A percentile compares a stretch with the other conserved stretches of the same genome.
These are phyloP conservation scores for Fusarium sp. DNA, from an alignment of 2,329 filamentous ascomycete genomes.

Conservation along the genomic window DNA sequence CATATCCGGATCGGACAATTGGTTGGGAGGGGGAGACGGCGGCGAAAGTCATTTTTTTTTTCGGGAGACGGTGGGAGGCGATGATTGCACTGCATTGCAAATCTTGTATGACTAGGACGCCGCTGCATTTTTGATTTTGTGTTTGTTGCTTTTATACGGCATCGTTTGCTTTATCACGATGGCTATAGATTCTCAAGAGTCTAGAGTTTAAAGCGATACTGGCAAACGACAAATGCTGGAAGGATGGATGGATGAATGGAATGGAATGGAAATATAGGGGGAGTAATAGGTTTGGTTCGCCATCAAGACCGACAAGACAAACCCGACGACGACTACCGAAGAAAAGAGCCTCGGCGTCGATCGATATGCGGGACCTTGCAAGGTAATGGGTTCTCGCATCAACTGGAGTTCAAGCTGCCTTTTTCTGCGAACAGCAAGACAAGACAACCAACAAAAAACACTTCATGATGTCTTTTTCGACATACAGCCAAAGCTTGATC, in stretches of 20 bases:
- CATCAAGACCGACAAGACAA: slow-evolving; percentile 38
- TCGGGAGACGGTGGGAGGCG: slow-evolving; percentile 24
- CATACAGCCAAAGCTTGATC: slow-evolving; percentile 43
- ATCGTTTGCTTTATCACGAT: slow-evolving; percentile 18
- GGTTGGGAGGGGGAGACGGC: slow-evolving; percentile 40
- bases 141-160: slow-evolving; percentile 29
- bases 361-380: slow-evolving; percentile 26
- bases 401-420: slow-evolving; percentile 43
- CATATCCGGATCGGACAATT: slow-evolving; percentile 53
- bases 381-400: slow-evolving; percentile 39
- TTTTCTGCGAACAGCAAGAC: slow-evolving; percentile 34
- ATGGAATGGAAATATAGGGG: slow-evolving; percentile 17
- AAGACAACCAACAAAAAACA: slow-evolving; percentile 29
- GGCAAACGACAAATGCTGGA: slow-evolving; percentile 15
- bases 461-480: slow-evolving; percentile 38
- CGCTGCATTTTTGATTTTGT: slow-evolving; percentile 35
- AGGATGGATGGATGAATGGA: slow-evolving; percentile 18
- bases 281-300: slow-evolving; percentile 44
- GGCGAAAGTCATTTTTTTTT: slow-evolving; percentile 42
- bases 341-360: slow-evolving; percentile 31
- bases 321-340: slow-evolving; percentile 31
- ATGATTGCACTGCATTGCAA: slow-evolving; percentile 30
- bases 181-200: slow-evolving; percentile 10
- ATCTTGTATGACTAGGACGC: slow-evolving; percentile 48
- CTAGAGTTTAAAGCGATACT: background rate